Evolutionary conservation across 1,284 basidiomycete genomes (phyloP).

Genomic region (Ceraceosorus guamensis): DNA sequence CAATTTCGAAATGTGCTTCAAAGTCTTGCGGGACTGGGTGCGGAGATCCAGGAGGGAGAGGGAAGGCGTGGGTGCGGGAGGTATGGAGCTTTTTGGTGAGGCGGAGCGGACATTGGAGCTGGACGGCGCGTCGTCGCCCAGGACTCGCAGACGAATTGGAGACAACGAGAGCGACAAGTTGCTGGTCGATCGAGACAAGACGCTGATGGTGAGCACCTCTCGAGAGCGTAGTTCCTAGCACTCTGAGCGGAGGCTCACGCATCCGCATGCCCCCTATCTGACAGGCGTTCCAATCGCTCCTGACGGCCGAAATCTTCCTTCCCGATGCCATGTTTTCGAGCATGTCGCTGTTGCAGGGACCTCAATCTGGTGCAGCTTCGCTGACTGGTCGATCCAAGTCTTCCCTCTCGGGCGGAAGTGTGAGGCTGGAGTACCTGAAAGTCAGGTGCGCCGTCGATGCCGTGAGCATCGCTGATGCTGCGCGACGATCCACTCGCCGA

Average conservation of each 20-base stretch:
- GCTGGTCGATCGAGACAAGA: constrained; percentile 2
- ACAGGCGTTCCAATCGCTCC: constrained; percentile 15
- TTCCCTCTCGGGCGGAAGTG: not conserved
- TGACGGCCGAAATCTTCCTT: constrained; percentile 16
- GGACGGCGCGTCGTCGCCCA: not conserved
- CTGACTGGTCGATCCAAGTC: not conserved
- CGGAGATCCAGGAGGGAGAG: constrained; percentile 9
- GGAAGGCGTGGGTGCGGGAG: constrained; percentile 1
- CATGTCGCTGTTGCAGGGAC: not conserved
- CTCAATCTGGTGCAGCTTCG: not conserved
- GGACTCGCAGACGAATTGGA: not conserved
- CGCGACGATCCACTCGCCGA: not conserved
- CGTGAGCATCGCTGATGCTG: not conserved
- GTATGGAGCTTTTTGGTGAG: not conserved
- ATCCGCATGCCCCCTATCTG: not conserved
- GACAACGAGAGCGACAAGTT: not conserved
- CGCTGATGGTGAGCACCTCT: constrained; percentile 4
- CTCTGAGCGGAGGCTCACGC: not conserved
- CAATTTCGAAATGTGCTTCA: constrained; percentile 45
- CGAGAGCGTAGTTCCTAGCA: not conserved
- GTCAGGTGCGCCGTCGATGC: not conserved
- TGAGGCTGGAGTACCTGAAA: not conserved
- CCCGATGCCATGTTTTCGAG: constrained; percentile 10
- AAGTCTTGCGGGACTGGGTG: constrained; percentile 33
- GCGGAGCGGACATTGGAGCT: not conserved